Evolutionary conservation across 1,139 yeast species (phyloP).

Genomic region (Yamadazyma membranifaciens): DNA sequence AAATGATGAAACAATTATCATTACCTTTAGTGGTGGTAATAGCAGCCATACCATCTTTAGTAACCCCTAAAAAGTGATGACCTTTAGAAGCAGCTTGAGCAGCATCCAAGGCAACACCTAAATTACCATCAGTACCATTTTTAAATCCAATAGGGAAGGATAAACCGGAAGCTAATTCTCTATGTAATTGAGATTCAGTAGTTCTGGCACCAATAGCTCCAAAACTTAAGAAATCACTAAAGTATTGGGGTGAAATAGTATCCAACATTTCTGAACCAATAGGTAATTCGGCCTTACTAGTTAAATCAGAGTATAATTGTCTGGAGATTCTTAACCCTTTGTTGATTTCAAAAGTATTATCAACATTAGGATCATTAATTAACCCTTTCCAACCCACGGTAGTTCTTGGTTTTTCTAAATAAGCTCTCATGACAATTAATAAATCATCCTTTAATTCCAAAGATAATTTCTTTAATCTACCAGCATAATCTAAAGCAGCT

Average conservation of each 20-base stretch:
- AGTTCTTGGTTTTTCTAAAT: conserved; percentile 96
- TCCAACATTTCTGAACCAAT: conserved; percentile 98
- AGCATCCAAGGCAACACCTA: conserved; percentile 93
- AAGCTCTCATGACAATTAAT: conserved; percentile 91
- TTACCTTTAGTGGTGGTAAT: conserved; percentile 95
- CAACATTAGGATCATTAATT: conserved; percentile 94
- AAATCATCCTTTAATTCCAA: conserved; percentile 73
- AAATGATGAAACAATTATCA: conserved; percentile 80
- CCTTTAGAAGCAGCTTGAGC: conserved; percentile 87
- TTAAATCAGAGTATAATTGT: conserved; percentile 80
- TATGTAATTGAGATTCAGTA: conserved; percentile 95
- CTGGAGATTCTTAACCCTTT: conserved; percentile 89
- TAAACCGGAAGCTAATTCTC: conserved; percentile 94
- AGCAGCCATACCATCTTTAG: conserved; percentile 95
- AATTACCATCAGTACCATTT: conserved; percentile 95
- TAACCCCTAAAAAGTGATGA: conserved; percentile 96
- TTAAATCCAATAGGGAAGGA: conserved; percentile 98
- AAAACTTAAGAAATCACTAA: conserved; percentile 85
- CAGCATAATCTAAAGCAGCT: conserved; percentile 87
- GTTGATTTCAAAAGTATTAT: conserved; percentile 90
- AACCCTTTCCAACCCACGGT: conserved; percentile 99
- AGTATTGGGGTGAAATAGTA: conserved; percentile 96
- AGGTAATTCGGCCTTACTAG: conserved; percentile 69
- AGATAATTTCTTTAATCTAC: conserved; percentile 61
- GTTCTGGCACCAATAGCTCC: conserved; percentile 99